These are phyloP conservation scores for Chlamydomonas urium DNA, from an alignment of 139 green algal genomes.

Conservation along the genomic window DNA sequence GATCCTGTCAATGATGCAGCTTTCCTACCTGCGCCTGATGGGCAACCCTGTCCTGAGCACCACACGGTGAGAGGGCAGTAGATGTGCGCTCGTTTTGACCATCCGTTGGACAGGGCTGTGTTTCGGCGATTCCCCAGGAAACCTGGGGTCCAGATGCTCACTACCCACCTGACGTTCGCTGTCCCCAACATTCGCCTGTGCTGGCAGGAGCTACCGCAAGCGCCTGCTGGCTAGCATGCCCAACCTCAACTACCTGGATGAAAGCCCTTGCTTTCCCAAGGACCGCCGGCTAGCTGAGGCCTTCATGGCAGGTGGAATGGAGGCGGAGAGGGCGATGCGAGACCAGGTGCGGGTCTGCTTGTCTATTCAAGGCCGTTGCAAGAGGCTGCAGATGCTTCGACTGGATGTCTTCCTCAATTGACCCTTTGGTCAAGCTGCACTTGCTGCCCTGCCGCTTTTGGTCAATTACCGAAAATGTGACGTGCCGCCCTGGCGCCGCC, in stretches of 20 bases:
- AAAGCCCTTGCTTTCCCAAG: conserved; percentile 54
- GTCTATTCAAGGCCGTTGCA: too few species aligned
- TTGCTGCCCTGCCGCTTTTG: not conserved
- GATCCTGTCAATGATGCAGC: conserved; percentile 32
- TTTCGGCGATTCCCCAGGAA: too few species aligned
- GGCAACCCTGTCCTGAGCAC: conserved; percentile 62
- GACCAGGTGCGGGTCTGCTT: conserved; percentile 7
- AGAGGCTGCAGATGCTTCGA: too few species aligned
- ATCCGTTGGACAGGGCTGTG: too few species aligned
- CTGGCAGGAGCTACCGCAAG: conserved; percentile 56
- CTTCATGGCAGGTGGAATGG: conserved; percentile 44
- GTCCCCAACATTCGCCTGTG: not conserved
- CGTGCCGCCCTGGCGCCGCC: too few species aligned
- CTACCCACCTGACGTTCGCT: too few species aligned
- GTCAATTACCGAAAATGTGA: too few species aligned
- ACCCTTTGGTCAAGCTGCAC: not conserved
- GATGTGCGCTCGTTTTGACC: too few species aligned
- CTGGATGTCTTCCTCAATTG: too few species aligned
- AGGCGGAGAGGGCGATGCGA: conserved; percentile 39
- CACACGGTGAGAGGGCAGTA: conserved; percentile 36
- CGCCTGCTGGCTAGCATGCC: conserved; percentile 54
- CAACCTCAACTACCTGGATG: conserved; percentile 66
- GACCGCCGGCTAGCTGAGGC: conserved; percentile 57
- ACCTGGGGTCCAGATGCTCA: too few species aligned
- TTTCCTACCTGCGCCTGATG: conserved; percentile 51